A percentile compares a stretch with the other conserved stretches of the same genome.
Evolutionary conservation across 164 flowering plant genomes (phyloP).

Genomic region (Platanus orientalis): DNA sequence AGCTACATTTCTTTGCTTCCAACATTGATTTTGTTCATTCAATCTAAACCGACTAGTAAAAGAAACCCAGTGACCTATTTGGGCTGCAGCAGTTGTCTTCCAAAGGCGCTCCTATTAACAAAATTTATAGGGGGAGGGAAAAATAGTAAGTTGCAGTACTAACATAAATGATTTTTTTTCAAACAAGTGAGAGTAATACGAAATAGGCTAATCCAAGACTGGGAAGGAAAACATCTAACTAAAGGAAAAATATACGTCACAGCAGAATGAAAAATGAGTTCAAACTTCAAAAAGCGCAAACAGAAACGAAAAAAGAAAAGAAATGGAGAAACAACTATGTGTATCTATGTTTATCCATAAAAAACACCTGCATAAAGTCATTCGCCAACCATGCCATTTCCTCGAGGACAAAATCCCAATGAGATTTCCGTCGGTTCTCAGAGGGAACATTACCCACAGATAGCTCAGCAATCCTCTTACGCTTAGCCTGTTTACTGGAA

Average conservation of each 20-base stretch:
- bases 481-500: conserved; percentile 61
- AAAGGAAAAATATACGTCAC: too few species aligned
- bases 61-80: conserved; percentile 54
- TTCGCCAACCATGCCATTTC: conserved; percentile 99
- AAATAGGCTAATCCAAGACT: neutral
- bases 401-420: conserved; percentile 96
- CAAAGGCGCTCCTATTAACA: conserved; percentile 78
- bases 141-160: too few species aligned
- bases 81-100: conserved; percentile 85
- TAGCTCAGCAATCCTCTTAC: conserved; percentile 67
- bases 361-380: conserved; percentile 91
- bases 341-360: neutral
- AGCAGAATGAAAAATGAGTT: neutral
- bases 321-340: neutral
- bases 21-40: conserved; percentile 29
- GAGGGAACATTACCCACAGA: conserved; percentile 40
- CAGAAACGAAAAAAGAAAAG: neutral
- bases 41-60: conserved; percentile 42
- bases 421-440: conserved; percentile 59
- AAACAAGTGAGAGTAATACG: neutral
- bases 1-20: conserved; percentile 55
- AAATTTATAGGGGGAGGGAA: neutral
- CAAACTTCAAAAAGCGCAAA: neutral
- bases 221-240: neutral
- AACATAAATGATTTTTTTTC: too few species aligned